Evolutionary conservation across 139 green algal genomes (phyloP).

Genomic region (Mesotaenium endlicherianum): DNA sequence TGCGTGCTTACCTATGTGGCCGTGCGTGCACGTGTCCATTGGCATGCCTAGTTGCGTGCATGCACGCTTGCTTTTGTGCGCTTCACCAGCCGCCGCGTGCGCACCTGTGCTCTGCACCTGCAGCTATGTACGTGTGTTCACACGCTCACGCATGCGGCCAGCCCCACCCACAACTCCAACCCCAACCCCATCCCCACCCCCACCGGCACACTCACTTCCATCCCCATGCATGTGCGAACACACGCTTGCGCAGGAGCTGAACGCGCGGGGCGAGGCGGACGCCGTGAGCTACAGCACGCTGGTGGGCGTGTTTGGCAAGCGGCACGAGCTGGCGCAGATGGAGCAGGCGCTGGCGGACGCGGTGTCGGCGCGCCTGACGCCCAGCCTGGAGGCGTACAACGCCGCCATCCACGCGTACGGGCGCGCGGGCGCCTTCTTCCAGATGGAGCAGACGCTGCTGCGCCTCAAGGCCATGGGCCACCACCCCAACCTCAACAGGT

Average conservation of each 20-base stretch:
- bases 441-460: not conserved
- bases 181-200: too few relatives aligned
- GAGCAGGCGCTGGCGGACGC: not conserved
- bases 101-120: too few relatives aligned
- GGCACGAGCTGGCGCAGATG: not conserved
- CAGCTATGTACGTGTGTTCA: too few relatives aligned
- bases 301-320: not conserved
- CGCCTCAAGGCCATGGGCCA: not conserved
- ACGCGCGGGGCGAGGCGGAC: not conserved
- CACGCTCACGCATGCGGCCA: too few relatives aligned
- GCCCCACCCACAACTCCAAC: too few relatives aligned
- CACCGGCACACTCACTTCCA: too few relatives aligned
- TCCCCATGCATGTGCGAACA: too few relatives aligned
- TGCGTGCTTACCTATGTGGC: too few relatives aligned
- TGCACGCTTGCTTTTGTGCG: too few relatives aligned
- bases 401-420: slow-evolving; percentile 7
- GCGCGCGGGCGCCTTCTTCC: not conserved
- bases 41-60: too few relatives aligned
- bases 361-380: not conserved
- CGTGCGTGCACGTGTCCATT: too few relatives aligned
- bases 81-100: too few relatives aligned
- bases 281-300: not conserved
- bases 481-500: slow-evolving; percentile 2
- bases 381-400: not conserved
- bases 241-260: not conserved